Evolutionary conservation across 805 yeast species (phyloP).

Genomic region (Pichia pseudocactophila): DNA sequence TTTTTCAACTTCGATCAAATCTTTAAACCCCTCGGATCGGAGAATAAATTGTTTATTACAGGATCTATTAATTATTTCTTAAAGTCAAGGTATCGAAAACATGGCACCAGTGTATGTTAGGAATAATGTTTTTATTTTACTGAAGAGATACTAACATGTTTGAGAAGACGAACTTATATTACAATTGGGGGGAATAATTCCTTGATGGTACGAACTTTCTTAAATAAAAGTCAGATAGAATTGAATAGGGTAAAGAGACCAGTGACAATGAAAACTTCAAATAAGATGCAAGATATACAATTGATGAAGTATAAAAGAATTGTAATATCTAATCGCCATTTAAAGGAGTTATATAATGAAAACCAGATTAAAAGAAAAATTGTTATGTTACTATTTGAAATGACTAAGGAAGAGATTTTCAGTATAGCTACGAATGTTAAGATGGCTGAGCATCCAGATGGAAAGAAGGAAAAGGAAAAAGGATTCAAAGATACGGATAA

Average conservation of each 20-base stretch:
- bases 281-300: conserved; percentile 9
- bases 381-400: conserved; percentile 17
- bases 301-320: conserved; percentile 17
- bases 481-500: conserved; percentile 2
- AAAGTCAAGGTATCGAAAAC: neutral
- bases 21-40: conserved; percentile 3
- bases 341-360: conserved; percentile 16
- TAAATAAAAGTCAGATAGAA: conserved; percentile 19
- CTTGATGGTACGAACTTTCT: conserved; percentile 21
- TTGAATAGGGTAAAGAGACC: conserved; percentile 14
- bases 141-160: neutral
- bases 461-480: conserved; percentile 2
- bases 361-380: conserved; percentile 11
- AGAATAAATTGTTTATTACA: no score
- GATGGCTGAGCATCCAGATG: neutral
- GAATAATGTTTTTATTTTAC: neutral
- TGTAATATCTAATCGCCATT: conserved; percentile 20
- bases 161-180: conserved; percentile 19
- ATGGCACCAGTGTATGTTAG: conserved; percentile 22
- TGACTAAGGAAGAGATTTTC: conserved; percentile 15
- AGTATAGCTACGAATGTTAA: conserved; percentile 7
- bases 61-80: no score
- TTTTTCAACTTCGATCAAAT: no score
- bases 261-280: conserved; percentile 5
- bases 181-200: conserved; percentile 10